These are phyloP conservation scores for Trichoderma sp. DNA, from an alignment of 2,329 filamentous ascomycete species.

Conservation along the genomic window DNA sequence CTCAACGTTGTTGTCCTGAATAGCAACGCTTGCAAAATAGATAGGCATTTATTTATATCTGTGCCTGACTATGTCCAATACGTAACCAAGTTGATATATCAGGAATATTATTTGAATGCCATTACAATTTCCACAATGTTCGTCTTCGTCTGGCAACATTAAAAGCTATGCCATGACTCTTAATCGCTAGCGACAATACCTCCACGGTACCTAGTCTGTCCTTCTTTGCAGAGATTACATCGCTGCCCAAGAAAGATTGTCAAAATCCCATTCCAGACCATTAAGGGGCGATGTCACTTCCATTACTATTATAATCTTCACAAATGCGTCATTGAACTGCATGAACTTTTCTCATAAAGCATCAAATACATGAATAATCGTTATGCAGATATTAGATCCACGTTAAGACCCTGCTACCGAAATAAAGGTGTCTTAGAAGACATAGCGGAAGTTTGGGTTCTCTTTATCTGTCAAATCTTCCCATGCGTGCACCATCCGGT, in stretches of 20 bases:
- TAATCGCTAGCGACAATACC: background rate
- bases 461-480: slow-evolving; percentile 11
- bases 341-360: background rate
- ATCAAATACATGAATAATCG: background rate
- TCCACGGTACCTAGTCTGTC: background rate
- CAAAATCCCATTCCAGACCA: too few species aligned
- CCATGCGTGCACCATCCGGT: slow-evolving; percentile 7
- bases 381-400: too few species aligned
- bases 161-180: background rate
- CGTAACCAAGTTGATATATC: background rate
- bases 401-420: background rate
- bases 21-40: too few species aligned
- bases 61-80: background rate
- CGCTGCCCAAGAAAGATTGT: background rate
- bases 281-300: background rate
- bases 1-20: too few species aligned
- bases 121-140: background rate
- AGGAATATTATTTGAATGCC: background rate
- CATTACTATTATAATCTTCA: background rate
- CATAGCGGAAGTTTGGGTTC: slow-evolving; percentile 14
- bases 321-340: background rate
- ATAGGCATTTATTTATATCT: background rate
- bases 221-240: background rate
- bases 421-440: background rate
- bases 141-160: background rate